These are phyloP conservation scores for Trichophyton verrucosum DNA, from an alignment of 2,329 filamentous ascomycete genomes.

Conservation along the genomic window DNA sequence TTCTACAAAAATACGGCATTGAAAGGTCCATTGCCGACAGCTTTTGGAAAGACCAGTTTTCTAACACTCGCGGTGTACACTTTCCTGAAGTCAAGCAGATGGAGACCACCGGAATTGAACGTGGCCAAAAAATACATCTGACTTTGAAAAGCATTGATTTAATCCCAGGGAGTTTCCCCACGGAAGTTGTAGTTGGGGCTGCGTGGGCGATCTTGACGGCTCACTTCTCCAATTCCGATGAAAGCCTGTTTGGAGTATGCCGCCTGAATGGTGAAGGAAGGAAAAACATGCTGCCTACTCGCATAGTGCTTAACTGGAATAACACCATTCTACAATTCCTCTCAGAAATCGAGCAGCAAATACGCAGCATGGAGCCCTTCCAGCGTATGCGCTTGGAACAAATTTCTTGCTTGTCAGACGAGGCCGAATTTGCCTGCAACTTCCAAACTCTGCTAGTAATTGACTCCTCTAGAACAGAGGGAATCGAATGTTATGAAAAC, in stretches of 20 bases:
- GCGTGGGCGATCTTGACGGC: slow-evolving; percentile 10
- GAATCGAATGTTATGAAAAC: background rate
- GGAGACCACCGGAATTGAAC: background rate
- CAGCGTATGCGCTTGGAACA: slow-evolving; percentile 37
- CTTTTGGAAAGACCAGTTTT: background rate
- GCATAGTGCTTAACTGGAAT: slow-evolving; percentile 19
- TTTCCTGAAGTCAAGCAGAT: background rate
- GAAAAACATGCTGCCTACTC: slow-evolving; percentile 25
- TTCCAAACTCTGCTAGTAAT: slow-evolving; percentile 21
- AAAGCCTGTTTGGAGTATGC: slow-evolving; percentile 33
- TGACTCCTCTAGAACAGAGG: background rate
- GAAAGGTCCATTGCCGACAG: background rate
- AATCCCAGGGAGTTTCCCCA: background rate
- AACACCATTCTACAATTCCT: slow-evolving; percentile 19
- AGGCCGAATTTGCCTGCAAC: slow-evolving; percentile 28
- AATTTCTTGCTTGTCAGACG: slow-evolving; percentile 41
- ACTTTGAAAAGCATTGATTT: background rate
- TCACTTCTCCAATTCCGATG: slow-evolving; percentile 18
- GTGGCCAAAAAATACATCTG: background rate
- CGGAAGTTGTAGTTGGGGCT: slow-evolving; percentile 1
- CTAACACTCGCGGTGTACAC: background rate
- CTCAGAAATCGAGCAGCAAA: slow-evolving; percentile 41
- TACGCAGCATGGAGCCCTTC: slow-evolving; percentile 44
- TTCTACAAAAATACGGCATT: background rate
- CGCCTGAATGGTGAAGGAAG: slow-evolving; percentile 21